Evolutionary conservation across 139 green algal species (phyloP).

Genomic region (Ostreobium quekettii): DNA sequence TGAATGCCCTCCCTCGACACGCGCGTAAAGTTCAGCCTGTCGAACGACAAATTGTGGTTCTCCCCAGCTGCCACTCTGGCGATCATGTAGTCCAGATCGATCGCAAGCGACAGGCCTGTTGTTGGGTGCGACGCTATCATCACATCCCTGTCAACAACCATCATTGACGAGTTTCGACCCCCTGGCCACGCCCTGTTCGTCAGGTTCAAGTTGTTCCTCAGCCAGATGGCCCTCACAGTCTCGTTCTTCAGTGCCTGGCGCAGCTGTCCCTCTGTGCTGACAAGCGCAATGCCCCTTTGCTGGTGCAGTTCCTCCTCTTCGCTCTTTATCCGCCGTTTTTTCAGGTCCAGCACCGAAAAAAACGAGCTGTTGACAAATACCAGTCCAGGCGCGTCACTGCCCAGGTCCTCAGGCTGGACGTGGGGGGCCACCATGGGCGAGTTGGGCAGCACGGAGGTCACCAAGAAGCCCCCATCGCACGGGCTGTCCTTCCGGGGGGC

Average conservation of each 20-base stretch:
- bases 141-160: not conserved
- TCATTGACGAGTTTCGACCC: not conserved
- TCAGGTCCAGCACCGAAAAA: not conserved
- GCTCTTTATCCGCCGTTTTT: not conserved
- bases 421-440: not conserved
- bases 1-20: not conserved
- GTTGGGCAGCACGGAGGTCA: not conserved
- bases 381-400: not conserved
- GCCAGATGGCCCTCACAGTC: not conserved
- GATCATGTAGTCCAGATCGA: not conserved
- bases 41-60: not conserved
- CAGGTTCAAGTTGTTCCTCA: not conserved
- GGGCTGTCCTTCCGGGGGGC: not conserved
- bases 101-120: not conserved
- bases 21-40: slow-evolving; percentile 6
- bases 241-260: not conserved
- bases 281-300: not conserved
- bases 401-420: not conserved
- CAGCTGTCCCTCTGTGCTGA: not conserved
- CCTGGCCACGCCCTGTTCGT: not conserved
- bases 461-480: not conserved
- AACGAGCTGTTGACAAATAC: not conserved
- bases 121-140: not conserved
- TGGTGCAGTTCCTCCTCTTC: not conserved
- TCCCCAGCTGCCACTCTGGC: not conserved